A percentile compares a stretch with the other conserved stretches of the same genome.
Conservation (phyloP, 495 filamentous ascomycete species). For the Neurospora sp. region DNA sequence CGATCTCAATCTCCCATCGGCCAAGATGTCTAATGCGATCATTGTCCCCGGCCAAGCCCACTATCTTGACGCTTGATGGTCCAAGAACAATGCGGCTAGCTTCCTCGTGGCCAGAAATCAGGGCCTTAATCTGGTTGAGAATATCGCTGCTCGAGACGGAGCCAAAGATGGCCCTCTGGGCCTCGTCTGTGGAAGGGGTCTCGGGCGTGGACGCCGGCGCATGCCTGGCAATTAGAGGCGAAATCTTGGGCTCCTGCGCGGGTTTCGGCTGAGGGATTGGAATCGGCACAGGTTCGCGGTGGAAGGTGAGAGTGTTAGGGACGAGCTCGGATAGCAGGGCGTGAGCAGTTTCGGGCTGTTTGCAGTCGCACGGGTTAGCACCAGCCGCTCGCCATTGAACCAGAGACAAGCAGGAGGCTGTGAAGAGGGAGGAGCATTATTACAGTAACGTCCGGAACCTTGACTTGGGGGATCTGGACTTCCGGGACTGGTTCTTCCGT, state of each 20-base stretch:
- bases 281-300: conserved; percentile 46
- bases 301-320: conserved; percentile 81
- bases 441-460: conserved; percentile 7
- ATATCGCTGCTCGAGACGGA: conserved; percentile 32
- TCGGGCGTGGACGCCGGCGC: neutral
- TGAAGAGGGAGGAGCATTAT: neutral
- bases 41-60: conserved; percentile 20
- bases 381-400: neutral
- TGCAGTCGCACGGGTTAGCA: conserved; percentile 32
- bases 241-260: neutral
- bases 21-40: conserved; percentile 33
- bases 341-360: conserved; percentile 50
- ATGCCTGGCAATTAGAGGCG: conserved; percentile 12
- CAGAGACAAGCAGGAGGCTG: neutral
- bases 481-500: neutral
- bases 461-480: neutral
- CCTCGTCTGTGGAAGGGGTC: neutral
- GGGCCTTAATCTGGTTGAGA: conserved; percentile 16
- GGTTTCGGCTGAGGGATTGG: conserved; percentile 10
- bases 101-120: conserved; percentile 18
- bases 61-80: conserved; percentile 20
- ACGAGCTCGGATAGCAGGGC: conserved; percentile 86
- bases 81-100: conserved; percentile 25
- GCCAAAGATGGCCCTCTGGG: conserved; percentile 26
- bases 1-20: conserved; percentile 27